Conservation (phyloP, 83 land plant genomes). For the Picea engelmannii region DNA sequence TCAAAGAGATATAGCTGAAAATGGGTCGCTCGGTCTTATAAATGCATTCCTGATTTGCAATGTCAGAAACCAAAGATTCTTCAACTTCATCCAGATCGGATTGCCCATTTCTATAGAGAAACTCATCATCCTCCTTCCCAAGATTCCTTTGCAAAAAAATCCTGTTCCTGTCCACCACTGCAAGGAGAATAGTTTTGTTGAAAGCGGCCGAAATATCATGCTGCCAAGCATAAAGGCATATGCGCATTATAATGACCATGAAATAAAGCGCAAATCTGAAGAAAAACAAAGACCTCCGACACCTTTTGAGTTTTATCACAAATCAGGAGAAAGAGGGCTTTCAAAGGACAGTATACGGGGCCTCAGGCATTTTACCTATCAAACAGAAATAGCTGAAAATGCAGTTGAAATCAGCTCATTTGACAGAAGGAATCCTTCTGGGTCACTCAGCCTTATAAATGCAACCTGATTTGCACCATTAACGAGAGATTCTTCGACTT, state of each 20-base stretch:
- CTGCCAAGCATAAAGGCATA: not conserved
- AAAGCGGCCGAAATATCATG: constrained; percentile 17
- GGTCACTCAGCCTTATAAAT: constrained; percentile 79
- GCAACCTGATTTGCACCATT: constrained; percentile 12
- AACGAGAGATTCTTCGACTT: constrained; percentile 3
- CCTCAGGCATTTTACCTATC: not conserved
- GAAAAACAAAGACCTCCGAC: not conserved
- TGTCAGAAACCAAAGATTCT: not conserved
- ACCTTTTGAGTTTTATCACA: not conserved
- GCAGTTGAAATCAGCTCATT: constrained; percentile 89
- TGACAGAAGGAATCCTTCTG: constrained; percentile 89
- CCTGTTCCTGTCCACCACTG: not conserved
- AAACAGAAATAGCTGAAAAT: constrained; percentile 64
- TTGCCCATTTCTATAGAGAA: not conserved
- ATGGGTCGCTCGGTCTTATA: constrained; percentile 82
- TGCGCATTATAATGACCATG: not conserved
- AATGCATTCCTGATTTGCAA: constrained; percentile 18
- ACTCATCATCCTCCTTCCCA: not conserved
- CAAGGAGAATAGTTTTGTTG: constrained; percentile 20
- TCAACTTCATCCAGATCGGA: constrained; percentile 8
- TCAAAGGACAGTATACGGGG: not conserved
- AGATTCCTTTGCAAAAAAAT: not conserved
- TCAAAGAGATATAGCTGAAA: constrained; percentile 58
- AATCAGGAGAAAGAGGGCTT: not conserved
- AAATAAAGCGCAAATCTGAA: not conserved